phyloP scores from a whole-genome alignment of 441 rosid species.

The Gossypium schwendimanii region DNA sequence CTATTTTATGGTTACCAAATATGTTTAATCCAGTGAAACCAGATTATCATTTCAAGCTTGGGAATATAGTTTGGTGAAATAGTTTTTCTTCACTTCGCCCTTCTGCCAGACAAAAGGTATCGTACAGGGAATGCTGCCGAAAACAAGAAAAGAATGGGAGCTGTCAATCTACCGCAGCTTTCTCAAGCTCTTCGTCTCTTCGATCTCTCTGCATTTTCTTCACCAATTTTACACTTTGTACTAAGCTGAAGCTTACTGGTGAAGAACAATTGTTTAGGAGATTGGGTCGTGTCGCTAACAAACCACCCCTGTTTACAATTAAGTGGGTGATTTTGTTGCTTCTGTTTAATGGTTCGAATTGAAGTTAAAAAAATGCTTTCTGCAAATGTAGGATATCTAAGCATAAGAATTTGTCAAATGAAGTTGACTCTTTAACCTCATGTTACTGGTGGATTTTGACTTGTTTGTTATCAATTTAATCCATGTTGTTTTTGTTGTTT shows the following conservation, averaged over 20 bases:
- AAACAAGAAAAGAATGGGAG: constrained; percentile 49
- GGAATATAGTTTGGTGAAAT: constrained; percentile 21
- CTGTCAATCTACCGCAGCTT: constrained; percentile 49
- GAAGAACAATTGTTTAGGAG: constrained; percentile 46
- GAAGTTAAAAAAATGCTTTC: background rate
- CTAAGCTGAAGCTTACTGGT: background rate
- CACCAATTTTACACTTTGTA: background rate
- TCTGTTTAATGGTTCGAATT: background rate
- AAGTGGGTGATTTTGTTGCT: constrained; percentile 24
- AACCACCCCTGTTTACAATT: constrained; percentile 39
- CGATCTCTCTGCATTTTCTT: background rate
- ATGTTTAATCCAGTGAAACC: background rate
- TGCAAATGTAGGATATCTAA: constrained; percentile 26
- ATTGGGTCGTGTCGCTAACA: constrained; percentile 49
- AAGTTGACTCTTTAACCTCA: constrained; percentile 62
- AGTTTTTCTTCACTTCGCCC: background rate
- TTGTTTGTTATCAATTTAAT: constrained; percentile 29
- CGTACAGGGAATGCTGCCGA: constrained; percentile 45
- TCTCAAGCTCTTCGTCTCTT: constrained; percentile 40
- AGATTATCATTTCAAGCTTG: background rate
- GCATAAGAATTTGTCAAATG: constrained; percentile 38
- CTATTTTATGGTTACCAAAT: background rate
- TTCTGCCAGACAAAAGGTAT: background rate
- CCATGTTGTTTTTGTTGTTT: background rate
- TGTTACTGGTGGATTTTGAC: constrained; percentile 71